Base-by-base conservation (phyloP, 345 rosid genomes). In the Corymbia maculata region DNA sequence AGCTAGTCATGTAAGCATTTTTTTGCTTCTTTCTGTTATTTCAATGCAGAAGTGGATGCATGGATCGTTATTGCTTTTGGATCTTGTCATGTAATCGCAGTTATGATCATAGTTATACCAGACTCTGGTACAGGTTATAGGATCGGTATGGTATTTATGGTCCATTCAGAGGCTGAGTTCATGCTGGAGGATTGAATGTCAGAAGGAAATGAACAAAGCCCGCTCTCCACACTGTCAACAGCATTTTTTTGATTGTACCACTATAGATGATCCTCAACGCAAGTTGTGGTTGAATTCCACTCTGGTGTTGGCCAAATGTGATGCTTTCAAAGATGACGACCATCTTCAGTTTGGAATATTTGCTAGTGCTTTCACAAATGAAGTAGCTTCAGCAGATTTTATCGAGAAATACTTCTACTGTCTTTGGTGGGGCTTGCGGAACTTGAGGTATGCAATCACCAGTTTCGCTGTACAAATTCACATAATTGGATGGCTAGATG, bases 361-460 rank as follows among this genome's bases (percentile, higher is more conserved):
- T 86, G 92, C 96, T 8, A 94, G 92, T 82, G 98, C 97, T 36
- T 95, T 95, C 88, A 92, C 87, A n/a, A 92, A 92, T 90, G 90
- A 94, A 6, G 97, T 98, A 45, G 96, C 95, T 85, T 88, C 92
- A 0, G 89, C 98, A 9, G n/a, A 84, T 50, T 95, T 97, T 88
- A 51, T 88, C 30, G 92, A 94, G 51, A 98, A 96, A 87, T 96
- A 93, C 89, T 95, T 97, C 89, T 98, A 95, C 64, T 95, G 99
- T 87, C 97, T 97, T 55, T 97, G 99, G 98, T 97, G 98, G 97
- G 99, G 99, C 30, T 93, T 98, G 21, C 94, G 95, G 87, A 94
- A 92, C 89, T 91, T 97, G 86, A 93, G 99, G 99, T 97, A 88
- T 32, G 61, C 66, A 28, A 13, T 26, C 1, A 4, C 50, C 30